Percentiles rank a stretch among this genome's conserved stretches.
Evolutionary conservation across 441 rosid genomes (phyloP).

Genomic region (Cnidoscolus chayamansa): DNA sequence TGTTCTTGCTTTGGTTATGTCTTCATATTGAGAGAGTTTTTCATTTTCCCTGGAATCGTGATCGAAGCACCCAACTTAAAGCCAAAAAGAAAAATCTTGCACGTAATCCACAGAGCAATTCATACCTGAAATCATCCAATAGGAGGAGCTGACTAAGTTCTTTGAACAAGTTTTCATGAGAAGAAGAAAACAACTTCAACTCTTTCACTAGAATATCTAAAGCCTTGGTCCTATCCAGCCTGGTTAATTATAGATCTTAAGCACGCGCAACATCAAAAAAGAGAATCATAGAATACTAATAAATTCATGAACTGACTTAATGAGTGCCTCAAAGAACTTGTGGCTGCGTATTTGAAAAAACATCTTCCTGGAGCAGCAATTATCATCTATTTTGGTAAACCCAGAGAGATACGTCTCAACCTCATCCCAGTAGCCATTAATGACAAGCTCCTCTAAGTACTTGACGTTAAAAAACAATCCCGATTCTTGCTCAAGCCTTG

Average conservation of each 20-base stretch:
- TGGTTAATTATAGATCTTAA: slow-evolving; percentile 23
- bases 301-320: slow-evolving; percentile 30
- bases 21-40: slow-evolving; percentile 42
- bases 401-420: slow-evolving; percentile 49
- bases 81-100: background rate
- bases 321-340: slow-evolving; percentile 52
- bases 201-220: slow-evolving; percentile 48
- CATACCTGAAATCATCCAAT: slow-evolving; percentile 48
- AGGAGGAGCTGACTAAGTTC: slow-evolving; percentile 51
- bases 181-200: slow-evolving; percentile 46
- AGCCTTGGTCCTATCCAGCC: slow-evolving; percentile 45
- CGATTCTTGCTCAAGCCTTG: slow-evolving; percentile 59
- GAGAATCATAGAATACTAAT: background rate
- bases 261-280: background rate
- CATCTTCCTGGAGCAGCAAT: slow-evolving; percentile 48
- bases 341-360: slow-evolving; percentile 59
- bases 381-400: slow-evolving; percentile 47
- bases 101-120: background rate
- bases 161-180: slow-evolving; percentile 49
- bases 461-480: slow-evolving; percentile 45
- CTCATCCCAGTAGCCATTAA: slow-evolving; percentile 49
- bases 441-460: slow-evolving; percentile 49
- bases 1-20: slow-evolving; percentile 44
- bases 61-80: slow-evolving; percentile 3
- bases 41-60: slow-evolving; percentile 43